Evolutionary conservation across 2,329 filamentous ascomycete genomes (phyloP).

Genomic region (Periconia macrospinosa): DNA sequence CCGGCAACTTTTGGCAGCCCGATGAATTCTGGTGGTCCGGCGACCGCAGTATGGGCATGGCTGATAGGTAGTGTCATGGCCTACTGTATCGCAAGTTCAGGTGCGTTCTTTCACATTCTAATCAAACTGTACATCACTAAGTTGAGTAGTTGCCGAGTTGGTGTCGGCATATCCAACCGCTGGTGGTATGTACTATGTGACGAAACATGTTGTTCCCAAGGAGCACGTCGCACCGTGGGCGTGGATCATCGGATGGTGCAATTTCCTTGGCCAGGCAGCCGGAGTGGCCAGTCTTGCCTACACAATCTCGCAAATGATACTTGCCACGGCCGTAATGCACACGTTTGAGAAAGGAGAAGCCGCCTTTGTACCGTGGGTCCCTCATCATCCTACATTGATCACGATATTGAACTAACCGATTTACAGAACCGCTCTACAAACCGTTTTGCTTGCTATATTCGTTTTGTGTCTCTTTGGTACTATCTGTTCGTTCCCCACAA

Average conservation of each 20-base stretch:
- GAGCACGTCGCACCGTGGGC: constrained; percentile 65
- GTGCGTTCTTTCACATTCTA: constrained; percentile 28
- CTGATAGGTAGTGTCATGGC: constrained; percentile 66
- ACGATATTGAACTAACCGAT: constrained; percentile 2
- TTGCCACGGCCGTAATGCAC: constrained; percentile 65
- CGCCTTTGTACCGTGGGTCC: constrained; percentile 59
- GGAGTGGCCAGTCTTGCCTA: constrained; percentile 66
- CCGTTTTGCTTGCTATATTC: constrained; percentile 60
- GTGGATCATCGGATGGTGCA: constrained; percentile 70
- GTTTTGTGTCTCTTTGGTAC: constrained; percentile 59
- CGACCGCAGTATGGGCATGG: constrained; percentile 68
- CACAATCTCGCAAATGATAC: constrained; percentile 65
- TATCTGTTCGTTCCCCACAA: constrained; percentile 66
- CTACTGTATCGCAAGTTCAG: constrained; percentile 64
- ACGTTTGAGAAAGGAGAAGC: constrained; percentile 57
- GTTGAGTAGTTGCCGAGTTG: constrained; percentile 59
- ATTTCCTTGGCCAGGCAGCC: constrained; percentile 65
- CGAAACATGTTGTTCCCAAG: constrained; percentile 64
- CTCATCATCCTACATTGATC: background rate
- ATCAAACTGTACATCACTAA: constrained; percentile 6
- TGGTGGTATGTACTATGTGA: constrained; percentile 70
- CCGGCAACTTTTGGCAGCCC: constrained; percentile 65
- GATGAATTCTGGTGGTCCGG: constrained; percentile 61
- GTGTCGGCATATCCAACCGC: constrained; percentile 69
- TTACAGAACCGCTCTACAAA: constrained; percentile 58